Conservation (phyloP, 2,329 filamentous ascomycete genomes). For the Capronia coronata region DNA sequence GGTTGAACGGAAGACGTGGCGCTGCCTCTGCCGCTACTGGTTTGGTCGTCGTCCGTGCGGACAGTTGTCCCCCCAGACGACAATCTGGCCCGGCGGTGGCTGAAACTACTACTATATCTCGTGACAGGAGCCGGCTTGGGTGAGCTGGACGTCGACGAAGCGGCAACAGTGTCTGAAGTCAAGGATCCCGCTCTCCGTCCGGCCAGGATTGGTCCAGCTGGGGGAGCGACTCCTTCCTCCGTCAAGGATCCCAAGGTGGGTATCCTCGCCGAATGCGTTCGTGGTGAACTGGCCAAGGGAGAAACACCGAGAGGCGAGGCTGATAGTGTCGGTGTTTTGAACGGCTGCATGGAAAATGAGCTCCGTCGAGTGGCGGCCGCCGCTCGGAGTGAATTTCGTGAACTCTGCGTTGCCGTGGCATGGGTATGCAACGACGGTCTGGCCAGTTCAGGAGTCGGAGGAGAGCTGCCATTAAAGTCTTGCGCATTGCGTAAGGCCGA, state of each 20-base stretch:
- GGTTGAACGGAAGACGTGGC: slow-evolving; percentile 54
- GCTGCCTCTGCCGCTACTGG: slow-evolving; percentile 54
- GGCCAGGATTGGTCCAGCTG: slow-evolving; percentile 33
- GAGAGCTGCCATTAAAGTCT: slow-evolving; percentile 44
- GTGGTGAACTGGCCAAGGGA: slow-evolving; percentile 47
- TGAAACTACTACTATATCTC: slow-evolving; percentile 91
- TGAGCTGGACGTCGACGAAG: slow-evolving; percentile 65
- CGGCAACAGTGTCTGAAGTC: slow-evolving; percentile 54
- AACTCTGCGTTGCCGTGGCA: slow-evolving; percentile 39
- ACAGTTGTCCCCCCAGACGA: slow-evolving; percentile 66
- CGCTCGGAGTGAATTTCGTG: slow-evolving; percentile 46
- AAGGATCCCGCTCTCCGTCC: slow-evolving; percentile 45
- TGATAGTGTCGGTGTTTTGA: slow-evolving; percentile 93
- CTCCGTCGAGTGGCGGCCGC: slow-evolving; percentile 57
- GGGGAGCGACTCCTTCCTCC: slow-evolving; percentile 38
- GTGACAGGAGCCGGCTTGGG: slow-evolving; percentile 72
- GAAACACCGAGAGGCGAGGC: slow-evolving; percentile 65
- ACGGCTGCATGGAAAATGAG: slow-evolving; percentile 87
- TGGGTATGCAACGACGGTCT: slow-evolving; percentile 43
- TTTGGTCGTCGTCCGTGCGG: slow-evolving; percentile 44
- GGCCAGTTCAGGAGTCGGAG: slow-evolving; percentile 45
- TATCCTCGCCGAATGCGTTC: slow-evolving; percentile 41
- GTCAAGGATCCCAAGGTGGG: slow-evolving; percentile 35
- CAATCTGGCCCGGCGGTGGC: slow-evolving; percentile 69
- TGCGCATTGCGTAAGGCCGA: slow-evolving; percentile 70